A percentile compares a stretch with the other conserved stretches of the same genome.
Evolutionary conservation across 805 yeast genomes (phyloP).

Genomic region (Candida corydali): DNA sequence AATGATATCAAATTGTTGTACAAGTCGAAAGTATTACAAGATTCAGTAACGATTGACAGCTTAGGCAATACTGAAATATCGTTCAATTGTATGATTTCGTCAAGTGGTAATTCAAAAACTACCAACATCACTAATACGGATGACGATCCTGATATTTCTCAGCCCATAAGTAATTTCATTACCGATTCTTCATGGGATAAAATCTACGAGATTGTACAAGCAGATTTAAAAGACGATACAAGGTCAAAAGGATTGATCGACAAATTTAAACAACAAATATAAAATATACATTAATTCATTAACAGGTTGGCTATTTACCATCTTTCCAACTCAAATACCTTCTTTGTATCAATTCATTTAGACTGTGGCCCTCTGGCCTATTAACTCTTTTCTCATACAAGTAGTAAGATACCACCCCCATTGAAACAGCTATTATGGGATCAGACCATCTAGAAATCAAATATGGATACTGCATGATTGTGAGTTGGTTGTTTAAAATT

Average conservation of each 20-base stretch:
- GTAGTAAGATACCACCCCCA: conserved; percentile 63
- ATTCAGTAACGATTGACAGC: conserved; percentile 32
- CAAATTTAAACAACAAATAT: conserved; percentile 14
- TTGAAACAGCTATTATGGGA: conserved; percentile 58
- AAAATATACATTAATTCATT: not conserved
- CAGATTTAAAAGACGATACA: conserved; percentile 28
- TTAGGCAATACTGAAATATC: conserved; percentile 21
- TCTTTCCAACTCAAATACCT: conserved; percentile 10
- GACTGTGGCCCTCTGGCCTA: conserved; percentile 55
- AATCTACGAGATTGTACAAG: conserved; percentile 30
- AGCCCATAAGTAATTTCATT: conserved; percentile 1
- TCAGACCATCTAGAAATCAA: conserved; percentile 53
- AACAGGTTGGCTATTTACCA: too few species aligned
- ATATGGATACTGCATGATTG: conserved; percentile 41
- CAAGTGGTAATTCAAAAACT: conserved; percentile 8
- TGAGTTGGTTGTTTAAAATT: conserved; percentile 6
- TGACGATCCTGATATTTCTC: conserved; percentile 6
- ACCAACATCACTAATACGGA: not conserved
- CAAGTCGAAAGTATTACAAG: conserved; percentile 62
- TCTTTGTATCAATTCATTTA: conserved; percentile 48
- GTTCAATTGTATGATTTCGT: conserved; percentile 43
- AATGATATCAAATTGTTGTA: conserved; percentile 47
- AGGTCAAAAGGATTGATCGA: conserved; percentile 15
- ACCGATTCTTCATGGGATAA: conserved; percentile 40
- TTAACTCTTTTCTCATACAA: conserved; percentile 57